Percentiles rank a stretch among this genome's conserved stretches.
Evolutionary conservation across 352 stramenopile genomes (phyloP).

Genomic region (Phytophthora citrophthora): DNA sequence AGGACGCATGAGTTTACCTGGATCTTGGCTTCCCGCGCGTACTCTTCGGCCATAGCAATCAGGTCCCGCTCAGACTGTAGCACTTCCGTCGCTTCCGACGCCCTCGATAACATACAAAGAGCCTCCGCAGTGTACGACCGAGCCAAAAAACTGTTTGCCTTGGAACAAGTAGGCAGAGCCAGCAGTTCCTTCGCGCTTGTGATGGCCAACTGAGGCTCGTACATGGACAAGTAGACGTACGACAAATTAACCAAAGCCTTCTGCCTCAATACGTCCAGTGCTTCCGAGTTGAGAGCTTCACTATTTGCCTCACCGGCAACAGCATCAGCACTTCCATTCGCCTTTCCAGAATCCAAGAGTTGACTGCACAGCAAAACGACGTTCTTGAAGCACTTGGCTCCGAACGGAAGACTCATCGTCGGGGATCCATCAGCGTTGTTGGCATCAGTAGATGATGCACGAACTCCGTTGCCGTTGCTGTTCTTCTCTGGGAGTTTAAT

Average conservation of each 20-base stretch:
- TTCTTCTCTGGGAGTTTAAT: slow-evolving; percentile 76
- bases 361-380: slow-evolving; percentile 84
- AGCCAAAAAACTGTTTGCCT: slow-evolving; percentile 80
- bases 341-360: slow-evolving; percentile 52
- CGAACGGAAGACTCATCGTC: slow-evolving; percentile 87
- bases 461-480: slow-evolving; percentile 44
- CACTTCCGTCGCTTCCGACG: slow-evolving; percentile 74
- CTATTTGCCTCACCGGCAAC: slow-evolving; percentile 22
- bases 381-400: slow-evolving; percentile 91
- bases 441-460: slow-evolving; percentile 30
- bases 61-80: slow-evolving; percentile 80
- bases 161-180: slow-evolving; percentile 66
- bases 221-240: slow-evolving; percentile 92
- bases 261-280: slow-evolving; percentile 77
- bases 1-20: slow-evolving; percentile 44
- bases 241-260: slow-evolving; percentile 88
- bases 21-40: slow-evolving; percentile 77
- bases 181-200: slow-evolving; percentile 84
- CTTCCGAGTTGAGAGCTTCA: slow-evolving; percentile 50
- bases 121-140: slow-evolving; percentile 91
- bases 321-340: slow-evolving; percentile 39
- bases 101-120: slow-evolving; percentile 87
- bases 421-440: slow-evolving; percentile 49
- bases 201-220: slow-evolving; percentile 90
- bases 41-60: slow-evolving; percentile 79